Evolutionary conservation across 2,329 filamentous ascomycete species (phyloP).

Genomic region (Ascochyta clinopodiicola): DNA sequence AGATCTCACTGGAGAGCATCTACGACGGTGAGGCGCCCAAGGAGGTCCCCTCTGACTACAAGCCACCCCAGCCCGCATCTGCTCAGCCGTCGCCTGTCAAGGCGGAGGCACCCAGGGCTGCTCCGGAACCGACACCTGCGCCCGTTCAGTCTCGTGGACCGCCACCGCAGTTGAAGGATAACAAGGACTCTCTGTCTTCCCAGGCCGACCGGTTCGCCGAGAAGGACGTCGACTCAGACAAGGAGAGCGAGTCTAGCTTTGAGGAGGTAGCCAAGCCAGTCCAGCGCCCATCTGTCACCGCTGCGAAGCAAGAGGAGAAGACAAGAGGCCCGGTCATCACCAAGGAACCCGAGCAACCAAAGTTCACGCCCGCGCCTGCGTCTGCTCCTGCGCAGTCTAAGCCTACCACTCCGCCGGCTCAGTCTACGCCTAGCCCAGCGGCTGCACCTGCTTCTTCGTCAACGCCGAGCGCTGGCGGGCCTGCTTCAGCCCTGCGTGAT

Average conservation of each 20-base stretch:
- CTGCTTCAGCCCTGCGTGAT: conserved; percentile 64
- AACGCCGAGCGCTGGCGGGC: conserved; percentile 50
- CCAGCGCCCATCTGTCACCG: conserved; percentile 60
- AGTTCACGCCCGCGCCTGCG: conserved; percentile 48
- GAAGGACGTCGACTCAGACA: conserved; percentile 65
- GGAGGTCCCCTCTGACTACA: conserved; percentile 75
- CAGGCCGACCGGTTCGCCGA: conserved; percentile 89
- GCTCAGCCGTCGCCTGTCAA: conserved; percentile 55
- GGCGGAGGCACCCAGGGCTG: conserved; percentile 59
- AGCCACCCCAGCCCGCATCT: conserved; percentile 56
- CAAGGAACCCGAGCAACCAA: conserved; percentile 55
- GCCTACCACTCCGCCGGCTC: conserved; percentile 44
- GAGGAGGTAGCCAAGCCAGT: conserved; percentile 82
- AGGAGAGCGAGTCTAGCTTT: conserved; percentile 79
- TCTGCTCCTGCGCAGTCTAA: conserved; percentile 43
- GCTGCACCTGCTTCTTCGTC: conserved; percentile 49
- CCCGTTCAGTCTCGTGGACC: conserved; percentile 57
- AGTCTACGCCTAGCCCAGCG: conserved; percentile 49
- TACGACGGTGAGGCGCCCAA: conserved; percentile 84
- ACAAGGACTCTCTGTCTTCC: conserved; percentile 83
- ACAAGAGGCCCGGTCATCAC: conserved; percentile 40
- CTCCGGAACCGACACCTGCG: conserved; percentile 56
- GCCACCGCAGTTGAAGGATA: conserved; percentile 78
- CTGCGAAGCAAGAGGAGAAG: conserved; percentile 50
- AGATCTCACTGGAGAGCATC: conserved; percentile 91